Evolutionary conservation across 768 basidiomycete genomes (phyloP), one percentile per base, ranked within the genome.

Genomic region (Mycena chlorophos): DNA sequence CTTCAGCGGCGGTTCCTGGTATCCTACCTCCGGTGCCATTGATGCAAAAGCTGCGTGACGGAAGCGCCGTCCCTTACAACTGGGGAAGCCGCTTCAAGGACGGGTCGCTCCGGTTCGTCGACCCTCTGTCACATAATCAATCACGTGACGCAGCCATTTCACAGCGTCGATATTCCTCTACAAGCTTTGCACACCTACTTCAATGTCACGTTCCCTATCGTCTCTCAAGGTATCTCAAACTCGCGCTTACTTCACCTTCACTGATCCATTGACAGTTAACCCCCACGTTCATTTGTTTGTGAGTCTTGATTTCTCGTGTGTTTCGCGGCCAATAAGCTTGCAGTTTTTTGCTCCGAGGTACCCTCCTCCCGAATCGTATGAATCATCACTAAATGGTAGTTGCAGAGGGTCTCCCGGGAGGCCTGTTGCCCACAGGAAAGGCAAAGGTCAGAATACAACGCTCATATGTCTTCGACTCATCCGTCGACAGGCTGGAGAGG

Each of bases 51-150:
- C 80, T 87, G 22, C 82, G 78, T 57, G 87, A 87, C 58, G 94
- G 92, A 1, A 81, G 77, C 37, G 73, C 94, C 51, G 81, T 91
- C 5, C 94, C 94, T 0, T 95, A 94, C 89, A 96, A 89, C 67
- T 94, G 93, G 86, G 95, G 94, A 23, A 92, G 89, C 58, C 82
- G 88, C 57, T 98, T 95, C 72, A 95, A 91, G 67, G 94, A 98
- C 66, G 94, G 94, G 2, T 94, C 91, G 25, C 71, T 97, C 30
- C 81, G 92, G 90, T 88, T 56, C 29, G n/a, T n/a, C n/a, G n/a
- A n/a, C n/a, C n/a, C n/a, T n/a, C n/a, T n/a, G n/a, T n/a, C n/a
- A n/a, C n/a, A n/a, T n/a, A n/a, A n/a, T 64, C 66, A 39, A 52
- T 60, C 28, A 65, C 20, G n/a, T 38, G 16, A 16, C 49, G 4